These are phyloP conservation scores for Quercus lobata DNA, from an alignment of 331 rosid species.

Conservation along the genomic window DNA sequence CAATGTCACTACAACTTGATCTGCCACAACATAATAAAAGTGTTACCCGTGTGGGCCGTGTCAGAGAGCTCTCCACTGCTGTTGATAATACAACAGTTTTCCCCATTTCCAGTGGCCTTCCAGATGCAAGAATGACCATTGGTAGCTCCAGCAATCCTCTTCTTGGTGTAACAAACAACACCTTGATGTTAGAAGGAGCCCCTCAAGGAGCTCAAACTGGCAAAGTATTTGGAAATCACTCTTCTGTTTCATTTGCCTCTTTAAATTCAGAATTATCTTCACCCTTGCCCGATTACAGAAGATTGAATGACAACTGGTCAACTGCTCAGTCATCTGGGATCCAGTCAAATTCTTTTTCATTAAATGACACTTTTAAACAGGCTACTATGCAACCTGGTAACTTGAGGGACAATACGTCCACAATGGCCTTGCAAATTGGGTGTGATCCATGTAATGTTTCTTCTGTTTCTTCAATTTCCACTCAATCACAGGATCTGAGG, in stretches of 20 bases:
- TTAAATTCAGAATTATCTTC: constrained; percentile 39
- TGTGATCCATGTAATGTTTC: constrained; percentile 40
- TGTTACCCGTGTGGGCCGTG: not conserved
- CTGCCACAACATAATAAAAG: constrained; percentile 37
- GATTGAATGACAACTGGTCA: constrained; percentile 53
- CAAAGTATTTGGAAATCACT: constrained; percentile 38
- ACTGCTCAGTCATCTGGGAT: constrained; percentile 43
- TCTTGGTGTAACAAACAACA: constrained; percentile 34
- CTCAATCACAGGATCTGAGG: constrained; percentile 37
- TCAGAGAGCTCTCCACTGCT: constrained; percentile 28
- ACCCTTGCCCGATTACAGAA: constrained; percentile 43
- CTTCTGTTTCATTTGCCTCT: constrained; percentile 35
- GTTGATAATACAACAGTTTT: constrained; percentile 36
- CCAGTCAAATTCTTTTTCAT: constrained; percentile 41
- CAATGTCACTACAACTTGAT: constrained; percentile 37
- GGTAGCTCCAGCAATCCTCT: constrained; percentile 28
- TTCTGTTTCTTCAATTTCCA: constrained; percentile 39
- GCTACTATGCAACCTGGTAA: constrained; percentile 23
- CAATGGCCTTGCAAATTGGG: constrained; percentile 30
- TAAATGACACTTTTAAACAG: constrained; percentile 38
- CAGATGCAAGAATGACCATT: constrained; percentile 32
- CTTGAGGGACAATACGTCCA: constrained; percentile 34
- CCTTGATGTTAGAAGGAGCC: constrained; percentile 32
- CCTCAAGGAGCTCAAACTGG: constrained; percentile 36
- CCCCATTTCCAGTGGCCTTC: constrained; percentile 38